Base-by-base conservation (phyloP, 257 asterid genomes). In the Echium plantagineum region DNA sequence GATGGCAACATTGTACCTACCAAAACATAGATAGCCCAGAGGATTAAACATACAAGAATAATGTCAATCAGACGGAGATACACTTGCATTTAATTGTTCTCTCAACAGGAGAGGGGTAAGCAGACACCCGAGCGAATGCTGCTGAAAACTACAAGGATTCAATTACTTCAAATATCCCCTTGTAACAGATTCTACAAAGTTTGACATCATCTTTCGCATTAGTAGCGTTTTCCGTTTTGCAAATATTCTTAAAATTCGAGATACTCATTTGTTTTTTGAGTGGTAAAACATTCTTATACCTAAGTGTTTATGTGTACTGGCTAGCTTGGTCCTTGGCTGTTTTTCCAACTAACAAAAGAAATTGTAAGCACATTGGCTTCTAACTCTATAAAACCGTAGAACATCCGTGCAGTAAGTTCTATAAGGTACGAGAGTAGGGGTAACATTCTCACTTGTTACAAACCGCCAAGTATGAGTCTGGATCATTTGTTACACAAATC, bases 1-100 rank as follows among this genome's bases (percentile, higher is more conserved):
- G 71, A 90, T 75, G 57, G 94, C 97, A 71, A 86, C 96, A 68
- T 90, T 90, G 71, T 86, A 83, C 90, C 97, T 90, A 76, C 63
- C 75, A 54, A 26, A 63, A 32, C 64, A 55, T 28, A 1, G 61
- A 20, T 9, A 38, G 63, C 16, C 42, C 6, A 35, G 51, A 46
- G 17, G 28, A 57, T 62, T 52, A 52, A 24, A 26, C 26, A 20
- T 30, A 19, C 3, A 2, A 15, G 9, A 48, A 12, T 21, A 12
- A 52, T 10, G 15, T 53, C 10, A 53, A 53, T 3, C 6, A 53
- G 22, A 53, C 3, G 28, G 57, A 42, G 49, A 42, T 17, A 7
- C 2, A 42, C 48, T 24, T 24, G 15, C 2, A 31, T 38, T 38
- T 38, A 7, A 1, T 10, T 9, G 48, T 42, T 42, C 12, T 42